phyloP scores from a whole-genome alignment of 2,329 filamentous ascomycete species.

The Colletotrichum simmondsii region DNA sequence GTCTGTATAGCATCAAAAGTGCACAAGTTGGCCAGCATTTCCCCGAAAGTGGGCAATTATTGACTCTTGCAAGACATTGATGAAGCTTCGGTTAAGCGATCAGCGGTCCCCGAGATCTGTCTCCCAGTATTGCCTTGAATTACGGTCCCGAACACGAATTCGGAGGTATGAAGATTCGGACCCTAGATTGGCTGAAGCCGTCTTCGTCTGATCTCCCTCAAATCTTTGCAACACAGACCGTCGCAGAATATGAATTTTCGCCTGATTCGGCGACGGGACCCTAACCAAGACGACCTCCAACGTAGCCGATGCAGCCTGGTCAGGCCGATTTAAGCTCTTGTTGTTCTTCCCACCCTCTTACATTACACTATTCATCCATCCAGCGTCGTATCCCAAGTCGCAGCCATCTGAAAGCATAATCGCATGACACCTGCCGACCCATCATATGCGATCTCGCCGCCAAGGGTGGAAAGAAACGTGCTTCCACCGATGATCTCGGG shows the following conservation, averaged over 20 bases:
- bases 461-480: not conserved
- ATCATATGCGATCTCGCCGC: slow-evolving; percentile 3
- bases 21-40: no score
- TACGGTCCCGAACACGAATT: slow-evolving; percentile 14
- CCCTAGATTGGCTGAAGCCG: slow-evolving; percentile 1
- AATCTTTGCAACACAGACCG: slow-evolving; percentile 1
- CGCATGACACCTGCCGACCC: slow-evolving; percentile 25
- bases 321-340: not conserved
- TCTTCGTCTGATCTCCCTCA: slow-evolving; percentile 7
- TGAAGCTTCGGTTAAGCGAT: not conserved
- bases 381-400: not conserved
- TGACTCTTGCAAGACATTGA: not conserved
- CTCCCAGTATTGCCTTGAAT: not conserved
- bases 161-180: not conserved
- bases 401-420: slow-evolving; percentile 13
- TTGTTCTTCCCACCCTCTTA: not conserved
- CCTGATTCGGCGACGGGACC: not conserved
- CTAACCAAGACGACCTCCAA: not conserved
- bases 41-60: not conserved
- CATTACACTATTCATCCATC: not conserved
- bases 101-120: not conserved
- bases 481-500: not conserved
- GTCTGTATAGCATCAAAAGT: not conserved
- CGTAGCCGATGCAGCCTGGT: not conserved
- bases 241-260: not conserved